Evolutionary conservation across 2,329 filamentous ascomycete species (phyloP), one percentile per base, ranked within the genome.

Genomic region (Tolypocladium cylindrosporum): DNA sequence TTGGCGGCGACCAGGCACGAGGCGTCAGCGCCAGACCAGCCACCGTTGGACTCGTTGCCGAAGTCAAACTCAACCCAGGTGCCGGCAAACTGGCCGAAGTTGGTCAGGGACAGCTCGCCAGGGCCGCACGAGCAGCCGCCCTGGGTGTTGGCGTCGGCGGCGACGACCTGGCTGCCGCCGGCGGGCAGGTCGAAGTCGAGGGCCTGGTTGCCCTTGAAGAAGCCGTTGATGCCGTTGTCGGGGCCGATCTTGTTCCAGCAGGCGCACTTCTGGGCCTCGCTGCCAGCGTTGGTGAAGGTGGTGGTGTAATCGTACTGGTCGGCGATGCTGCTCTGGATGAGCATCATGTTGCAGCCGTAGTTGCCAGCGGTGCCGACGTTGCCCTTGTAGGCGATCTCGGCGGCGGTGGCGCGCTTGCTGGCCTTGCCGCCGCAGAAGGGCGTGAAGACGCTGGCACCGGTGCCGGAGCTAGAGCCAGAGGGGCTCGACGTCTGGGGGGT

Each of bases 231-330:
- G 41, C 60, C 58, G 43, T 72, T 71, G 53, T 72, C 63, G 16
- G 70, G 66, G 51, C 79, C 79, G 57, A 81, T 79, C 77, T 82
- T 82, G 76, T 79, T 78, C 72, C 70, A 80, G 72, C 74, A 77
- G 41, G 65, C 64, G 66, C 79, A 80, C 50, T 68, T 45, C 60
- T 70, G 65, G 57, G 72, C 70, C 51, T 65, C 55, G 61, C 58
- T 66, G 55, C 69, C 68, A 55, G 71, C 72, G 66, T 74, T 72
- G 56, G 66, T 68, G 66, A 79, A 77, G 61, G 69, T 69, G 60
- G 72, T 61, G 24, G 70, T 69, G 72, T 80, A 79, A 56, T 75
- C 60, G 72, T 81, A 82, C 61, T 73, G 56, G 60, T 64, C 54
- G 60, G 69, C 69, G 54, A 74, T 65, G 54, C 62, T 60, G 58